phyloP scores from a whole-genome alignment of 78 protist species.

The Paratrimastix pyriformis region DNA sequence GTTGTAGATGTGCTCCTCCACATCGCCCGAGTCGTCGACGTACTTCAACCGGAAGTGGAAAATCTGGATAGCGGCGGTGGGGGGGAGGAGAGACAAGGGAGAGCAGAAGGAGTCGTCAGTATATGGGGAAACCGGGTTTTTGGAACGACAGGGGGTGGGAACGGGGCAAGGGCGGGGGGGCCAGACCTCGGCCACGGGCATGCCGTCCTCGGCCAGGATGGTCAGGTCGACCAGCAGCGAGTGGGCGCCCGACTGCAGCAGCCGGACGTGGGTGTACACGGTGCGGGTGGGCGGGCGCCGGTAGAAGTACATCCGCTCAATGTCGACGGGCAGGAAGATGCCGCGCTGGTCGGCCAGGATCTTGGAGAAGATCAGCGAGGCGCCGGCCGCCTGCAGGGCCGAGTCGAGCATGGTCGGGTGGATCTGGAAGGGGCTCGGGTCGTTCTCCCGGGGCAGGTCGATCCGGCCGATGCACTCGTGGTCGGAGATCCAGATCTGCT shows the following conservation, averaged over 20 bases:
- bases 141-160: too few relatives aligned
- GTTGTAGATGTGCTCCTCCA: slow-evolving; percentile 13
- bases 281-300: neutral
- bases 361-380: neutral
- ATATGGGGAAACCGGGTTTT: too few relatives aligned
- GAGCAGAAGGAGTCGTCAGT: too few relatives aligned
- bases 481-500: neutral
- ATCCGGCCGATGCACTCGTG: neutral
- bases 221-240: slow-evolving; percentile 11
- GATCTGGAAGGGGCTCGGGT: neutral
- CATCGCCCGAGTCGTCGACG: neutral
- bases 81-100: too few relatives aligned
- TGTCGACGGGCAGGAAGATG: slow-evolving; percentile 4
- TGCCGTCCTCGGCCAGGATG: neutral
- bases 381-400: slow-evolving; percentile 1
- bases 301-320: neutral
- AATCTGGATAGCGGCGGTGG: too few relatives aligned
- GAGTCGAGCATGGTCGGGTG: slow-evolving; percentile 21
- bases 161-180: too few relatives aligned
- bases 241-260: neutral
- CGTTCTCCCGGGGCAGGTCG: neutral
- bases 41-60: slow-evolving; percentile 1
- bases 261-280: slow-evolving; percentile 2
- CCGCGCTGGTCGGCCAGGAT: slow-evolving; percentile 7
- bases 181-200: neutral